These are phyloP conservation scores for Hygrophila difformis DNA, from an alignment of 257 asterid genomes.

Conservation along the genomic window DNA sequence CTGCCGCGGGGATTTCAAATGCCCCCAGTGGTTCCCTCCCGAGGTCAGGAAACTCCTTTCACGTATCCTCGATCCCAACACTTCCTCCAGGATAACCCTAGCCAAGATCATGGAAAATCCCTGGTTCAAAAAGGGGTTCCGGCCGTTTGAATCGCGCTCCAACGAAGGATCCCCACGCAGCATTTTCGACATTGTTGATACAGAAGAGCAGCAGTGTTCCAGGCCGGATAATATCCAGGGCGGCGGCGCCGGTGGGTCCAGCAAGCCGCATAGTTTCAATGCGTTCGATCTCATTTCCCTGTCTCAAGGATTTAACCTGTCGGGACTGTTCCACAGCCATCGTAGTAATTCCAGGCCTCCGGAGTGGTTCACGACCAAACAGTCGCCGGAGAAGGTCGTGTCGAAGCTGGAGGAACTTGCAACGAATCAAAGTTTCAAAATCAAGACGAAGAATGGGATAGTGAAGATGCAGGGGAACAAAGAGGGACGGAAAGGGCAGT, in stretches of 20 bases:
- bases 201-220: too few relatives aligned
- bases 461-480: slow-evolving; percentile 56
- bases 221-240: slow-evolving; percentile 14
- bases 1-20: slow-evolving; percentile 53
- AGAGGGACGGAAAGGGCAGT: slow-evolving; percentile 68
- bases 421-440: slow-evolving; percentile 40
- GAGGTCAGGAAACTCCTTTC: slow-evolving; percentile 65
- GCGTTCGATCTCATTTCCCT: slow-evolving; percentile 85
- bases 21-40: slow-evolving; percentile 82
- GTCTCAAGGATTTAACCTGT: slow-evolving; percentile 67
- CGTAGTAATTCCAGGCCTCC: slow-evolving; percentile 14
- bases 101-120: slow-evolving; percentile 62
- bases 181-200: slow-evolving; percentile 27
- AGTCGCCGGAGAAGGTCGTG: slow-evolving; percentile 48
- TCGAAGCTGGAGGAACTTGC: slow-evolving; percentile 74
- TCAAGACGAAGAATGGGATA: slow-evolving; percentile 47
- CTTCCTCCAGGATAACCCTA: slow-evolving; percentile 41
- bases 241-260: background rate
- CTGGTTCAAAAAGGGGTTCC: slow-evolving; percentile 70
- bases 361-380: slow-evolving; percentile 51
- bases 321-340: slow-evolving; percentile 58
- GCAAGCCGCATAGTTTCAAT: slow-evolving; percentile 40
- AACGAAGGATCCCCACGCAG: slow-evolving; percentile 29
- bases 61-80: slow-evolving; percentile 70
- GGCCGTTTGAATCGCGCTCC: background rate